Evolutionary conservation across 1,284 basidiomycete species (phyloP).

Genomic region (Rhodofomes roseus): DNA sequence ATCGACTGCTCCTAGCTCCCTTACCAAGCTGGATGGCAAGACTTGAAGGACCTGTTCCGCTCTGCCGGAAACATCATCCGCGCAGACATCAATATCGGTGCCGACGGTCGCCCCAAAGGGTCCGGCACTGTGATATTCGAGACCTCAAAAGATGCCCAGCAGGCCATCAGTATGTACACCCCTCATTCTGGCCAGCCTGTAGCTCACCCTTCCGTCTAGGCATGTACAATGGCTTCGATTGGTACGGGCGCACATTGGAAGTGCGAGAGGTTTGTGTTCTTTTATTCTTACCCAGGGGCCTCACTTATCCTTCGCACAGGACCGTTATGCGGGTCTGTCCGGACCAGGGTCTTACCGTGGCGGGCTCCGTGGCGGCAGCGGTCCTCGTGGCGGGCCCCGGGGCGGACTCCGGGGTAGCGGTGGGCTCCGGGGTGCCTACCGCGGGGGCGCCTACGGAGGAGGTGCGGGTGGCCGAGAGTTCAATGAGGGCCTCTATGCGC

Average conservation of each 20-base stretch:
- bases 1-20: conserved; percentile 59
- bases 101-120: conserved; percentile 91
- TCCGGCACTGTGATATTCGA: conserved; percentile 95
- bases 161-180: conserved; percentile 75
- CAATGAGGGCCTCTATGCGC: conserved; percentile 75
- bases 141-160: conserved; percentile 84
- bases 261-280: conserved; percentile 74
- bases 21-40: conserved; percentile 96
- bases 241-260: conserved; percentile 90
- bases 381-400: conserved; percentile 48
- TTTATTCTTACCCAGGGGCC: background rate
- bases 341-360: conserved; percentile 64
- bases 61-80: conserved; percentile 91
- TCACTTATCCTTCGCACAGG: conserved; percentile 41
- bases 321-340: conserved; percentile 83
- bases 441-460: conserved; percentile 32
- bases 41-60: conserved; percentile 95
- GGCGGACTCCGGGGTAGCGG: conserved; percentile 55
- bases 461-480: conserved; percentile 34
- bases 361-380: conserved; percentile 52
- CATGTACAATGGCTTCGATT: conserved; percentile 94
- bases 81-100: conserved; percentile 90
- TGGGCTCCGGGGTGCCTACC: conserved; percentile 52
- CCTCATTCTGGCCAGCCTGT: background rate
- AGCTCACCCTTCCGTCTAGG: conserved; percentile 37